These are phyloP conservation scores for Aspergillus nidulans DNA, from an alignment of 495 filamentous ascomycete genomes.

Conservation along the genomic window DNA sequence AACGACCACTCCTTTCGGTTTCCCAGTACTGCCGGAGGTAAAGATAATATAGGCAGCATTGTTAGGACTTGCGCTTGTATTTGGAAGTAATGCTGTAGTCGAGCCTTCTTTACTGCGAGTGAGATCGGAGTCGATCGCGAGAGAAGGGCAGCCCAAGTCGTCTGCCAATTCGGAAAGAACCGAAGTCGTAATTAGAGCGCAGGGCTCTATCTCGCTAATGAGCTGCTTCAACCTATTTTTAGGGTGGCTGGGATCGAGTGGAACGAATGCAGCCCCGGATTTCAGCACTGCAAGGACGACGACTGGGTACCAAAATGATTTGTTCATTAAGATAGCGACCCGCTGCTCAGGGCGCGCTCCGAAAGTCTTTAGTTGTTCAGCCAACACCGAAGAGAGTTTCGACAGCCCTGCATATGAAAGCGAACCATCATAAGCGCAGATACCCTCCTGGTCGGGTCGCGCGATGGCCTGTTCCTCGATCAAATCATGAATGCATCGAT, in stretches of 20 bases:
- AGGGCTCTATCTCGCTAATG: conserved; percentile 1
- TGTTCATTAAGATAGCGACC: conserved; percentile 3
- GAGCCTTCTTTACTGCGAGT: background rate
- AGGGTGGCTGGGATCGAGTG: conserved; percentile 6
- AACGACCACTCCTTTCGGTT: conserved; percentile 8
- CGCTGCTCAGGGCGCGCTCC: conserved; percentile 46
- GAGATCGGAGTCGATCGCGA: background rate
- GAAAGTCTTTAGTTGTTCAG: conserved; percentile 41
- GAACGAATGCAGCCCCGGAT: conserved; percentile 5
- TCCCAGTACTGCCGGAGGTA: conserved; percentile 8
- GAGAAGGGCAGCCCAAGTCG: background rate
- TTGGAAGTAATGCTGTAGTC: background rate
- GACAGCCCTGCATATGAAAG: background rate
- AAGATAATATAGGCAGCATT: conserved; percentile 10
- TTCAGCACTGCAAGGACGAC: conserved; percentile 7
- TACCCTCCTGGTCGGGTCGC: background rate
- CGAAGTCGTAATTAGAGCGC: background rate
- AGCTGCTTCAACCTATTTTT: background rate
- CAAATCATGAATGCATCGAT: conserved; percentile 8
- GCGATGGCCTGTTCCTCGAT: background rate
- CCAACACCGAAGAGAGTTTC: conserved; percentile 22
- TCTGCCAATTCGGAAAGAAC: background rate
- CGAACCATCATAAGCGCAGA: conserved; percentile 2
- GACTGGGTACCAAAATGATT: background rate
- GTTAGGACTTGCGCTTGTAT: background rate